Evolutionary conservation across 1,139 yeast genomes (phyloP), one percentile per base, ranked within the genome.

Genomic region (Geotrichum siamense): DNA sequence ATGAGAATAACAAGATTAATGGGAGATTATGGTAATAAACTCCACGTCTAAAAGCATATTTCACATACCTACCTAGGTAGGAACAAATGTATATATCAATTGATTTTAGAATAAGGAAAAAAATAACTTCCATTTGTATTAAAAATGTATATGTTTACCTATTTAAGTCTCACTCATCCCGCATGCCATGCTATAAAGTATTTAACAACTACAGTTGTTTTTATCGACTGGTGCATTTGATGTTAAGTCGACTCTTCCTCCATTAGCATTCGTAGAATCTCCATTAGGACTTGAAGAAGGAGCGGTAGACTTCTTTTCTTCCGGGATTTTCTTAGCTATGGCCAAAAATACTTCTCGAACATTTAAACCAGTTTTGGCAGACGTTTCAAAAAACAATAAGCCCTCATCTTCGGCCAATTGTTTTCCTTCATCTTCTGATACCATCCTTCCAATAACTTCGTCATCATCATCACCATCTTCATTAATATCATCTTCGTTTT

Each of bases 261-360:
- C 43, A 12, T 29, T 29, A 5, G 30, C 39, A 22, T 38, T 37
- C 5, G 27, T 33, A n/a, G 27, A 35, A n/a, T 34, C 39, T 10
- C 39, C 37, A 3, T 21, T n/a, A 10, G 43, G 41, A 10, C 21
- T 33, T 8, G 41, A 38, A n/a, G 32, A 40, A 16, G 27, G 37
- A 6, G 28, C 38, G 15, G 22, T 39, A 27, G 35, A 21, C n/a
- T 33, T 36, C 3, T 39, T 32, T 9, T 62, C 63, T 9, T 69
- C 72, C 6, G 96, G 94, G 43, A 89, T 80, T 64, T 82, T 81
- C 51, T 79, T 78, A 33, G 96, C 98, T 53, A 91, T 85, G 9
- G 87, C 93, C 59, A 86, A 70, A 61, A 91, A 91, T 41, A 89
- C 95, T 51, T 89, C 95, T 56, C 83, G 86, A 32, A 91, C 96